phyloP scores from a whole-genome alignment of 257 asterid species.

The Misopates orontium region DNA sequence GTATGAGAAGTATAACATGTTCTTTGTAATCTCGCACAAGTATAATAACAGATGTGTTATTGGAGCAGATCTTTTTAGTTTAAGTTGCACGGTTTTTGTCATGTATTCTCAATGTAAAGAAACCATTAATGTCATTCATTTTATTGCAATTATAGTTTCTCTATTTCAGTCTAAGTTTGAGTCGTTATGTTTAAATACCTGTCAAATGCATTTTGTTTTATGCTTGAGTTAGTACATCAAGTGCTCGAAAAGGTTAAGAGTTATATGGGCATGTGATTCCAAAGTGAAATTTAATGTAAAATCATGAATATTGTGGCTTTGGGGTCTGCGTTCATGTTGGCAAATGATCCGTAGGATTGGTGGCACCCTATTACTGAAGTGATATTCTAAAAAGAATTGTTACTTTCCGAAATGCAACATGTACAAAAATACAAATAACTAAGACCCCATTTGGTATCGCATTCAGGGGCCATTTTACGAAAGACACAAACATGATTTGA shows the following conservation, averaged over 20 bases:
- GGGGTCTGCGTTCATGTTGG: too few species aligned
- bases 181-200: background rate
- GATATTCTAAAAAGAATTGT: background rate
- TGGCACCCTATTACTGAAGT: background rate
- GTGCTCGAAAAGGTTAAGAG: background rate
- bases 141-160: slow-evolving; percentile 2
- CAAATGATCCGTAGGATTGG: too few species aligned
- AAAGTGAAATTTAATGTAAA: too few species aligned
- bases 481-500: too few species aligned
- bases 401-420: too few species aligned
- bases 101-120: slow-evolving; percentile 28
- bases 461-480: too few species aligned
- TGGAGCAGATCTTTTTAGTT: slow-evolving; percentile 29
- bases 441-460: too few species aligned
- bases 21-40: too few species aligned
- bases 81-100: slow-evolving; percentile 22
- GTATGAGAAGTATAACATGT: background rate
- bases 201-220: background rate
- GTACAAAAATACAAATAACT: background rate
- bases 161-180: background rate
- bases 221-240: too few species aligned
- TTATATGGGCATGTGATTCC: too few species aligned
- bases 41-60: background rate
- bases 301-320: too few species aligned
- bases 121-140: background rate